A percentile compares a stretch with the other conserved stretches of the same genome.
These are phyloP conservation scores for Pisolithus marmoratus DNA, from an alignment of 768 basidiomycete genomes.

Conservation along the genomic window DNA sequence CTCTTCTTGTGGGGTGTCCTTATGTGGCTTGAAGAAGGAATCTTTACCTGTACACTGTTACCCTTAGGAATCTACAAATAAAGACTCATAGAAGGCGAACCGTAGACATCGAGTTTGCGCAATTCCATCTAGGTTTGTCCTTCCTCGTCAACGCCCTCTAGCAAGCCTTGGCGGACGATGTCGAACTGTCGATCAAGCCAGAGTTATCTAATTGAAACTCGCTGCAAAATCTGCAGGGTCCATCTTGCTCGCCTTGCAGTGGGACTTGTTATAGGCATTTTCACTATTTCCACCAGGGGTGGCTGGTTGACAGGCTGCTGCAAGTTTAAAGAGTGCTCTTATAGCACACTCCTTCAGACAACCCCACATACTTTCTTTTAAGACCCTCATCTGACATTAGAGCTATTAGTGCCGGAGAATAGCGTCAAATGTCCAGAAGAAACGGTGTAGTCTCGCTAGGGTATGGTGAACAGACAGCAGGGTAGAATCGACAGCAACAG, in stretches of 20 bases:
- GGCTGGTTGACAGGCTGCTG: constrained; percentile 33
- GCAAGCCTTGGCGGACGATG: constrained; percentile 13
- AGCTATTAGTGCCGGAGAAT: no score
- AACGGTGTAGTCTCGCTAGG: no score
- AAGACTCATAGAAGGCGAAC: constrained; percentile 16
- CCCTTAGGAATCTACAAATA: no score
- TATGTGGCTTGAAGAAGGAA: constrained; percentile 46
- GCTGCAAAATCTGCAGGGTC: constrained; percentile 31
- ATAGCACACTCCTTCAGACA: background rate
- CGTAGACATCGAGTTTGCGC: constrained; percentile 44
- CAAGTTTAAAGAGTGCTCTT: constrained; percentile 18
- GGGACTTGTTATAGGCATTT: constrained; percentile 37
- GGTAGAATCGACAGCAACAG: no score
- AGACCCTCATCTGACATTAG: no score
- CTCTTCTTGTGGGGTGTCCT: constrained; percentile 40
- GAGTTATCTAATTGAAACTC: constrained; percentile 24
- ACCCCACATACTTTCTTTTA: no score
- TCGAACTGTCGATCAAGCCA: constrained; percentile 22
- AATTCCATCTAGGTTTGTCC: constrained; percentile 27
- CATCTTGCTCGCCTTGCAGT: constrained; percentile 42
- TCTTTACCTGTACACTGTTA: constrained; percentile 26
- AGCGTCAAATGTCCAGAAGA: no score
- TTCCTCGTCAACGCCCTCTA: constrained; percentile 15
- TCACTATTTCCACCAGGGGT: constrained; percentile 32
- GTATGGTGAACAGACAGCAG: no score